Evolutionary conservation across 1,284 basidiomycete species (phyloP), one percentile per base, ranked within the genome.

Genomic region (Phlebopus sp.): DNA sequence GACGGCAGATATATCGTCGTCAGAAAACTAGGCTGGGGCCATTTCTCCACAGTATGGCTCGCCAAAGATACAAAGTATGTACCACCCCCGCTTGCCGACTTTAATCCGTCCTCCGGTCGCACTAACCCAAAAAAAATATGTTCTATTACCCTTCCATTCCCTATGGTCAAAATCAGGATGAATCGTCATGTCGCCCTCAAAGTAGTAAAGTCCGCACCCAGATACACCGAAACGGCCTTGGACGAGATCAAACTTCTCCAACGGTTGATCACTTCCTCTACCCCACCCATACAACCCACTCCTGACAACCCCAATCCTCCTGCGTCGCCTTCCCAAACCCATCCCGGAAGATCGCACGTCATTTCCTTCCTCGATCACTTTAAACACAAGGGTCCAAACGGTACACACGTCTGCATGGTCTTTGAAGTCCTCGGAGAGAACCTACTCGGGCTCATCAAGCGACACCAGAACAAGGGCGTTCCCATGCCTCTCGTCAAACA

Each of bases 341-440:
- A 90, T 62, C 77, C 86, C 0, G 89, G 88, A 4, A 73, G 86
- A 52, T 83, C 85, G 5, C 89, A 92, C 62, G 94, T 97, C 69
- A 96, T 98, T 65, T 91, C 90, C 25, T 90, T 99, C 60, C 86
- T 99, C 41, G 96, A 99, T 73, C 92, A 97, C 67, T 99, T 99
- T 70, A 83, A 88, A 32, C 97, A 99, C 71, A 89, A 88, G 52
- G 97, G 96, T 0, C 95, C 95, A 13, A 97, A 99, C 67, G 96
- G 96, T 41, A 89, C 84, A 15, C 96, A 99, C 70, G 91, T 99
- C 55, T 99, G 97, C 79, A 99, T 99, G 96, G 96, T 99, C 14
- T 98, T 98, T 64, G 96, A 99, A 70, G 97, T 99, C 30, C 81
- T 99, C 9, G 96, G 97, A 49, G 97, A 99, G 73, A 98, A 97